A percentile compares a stretch with the other conserved stretches of the same genome.
phyloP scores from a whole-genome alignment of 2,329 filamentous ascomycete species.

The Talaromyces amestolkiae region DNA sequence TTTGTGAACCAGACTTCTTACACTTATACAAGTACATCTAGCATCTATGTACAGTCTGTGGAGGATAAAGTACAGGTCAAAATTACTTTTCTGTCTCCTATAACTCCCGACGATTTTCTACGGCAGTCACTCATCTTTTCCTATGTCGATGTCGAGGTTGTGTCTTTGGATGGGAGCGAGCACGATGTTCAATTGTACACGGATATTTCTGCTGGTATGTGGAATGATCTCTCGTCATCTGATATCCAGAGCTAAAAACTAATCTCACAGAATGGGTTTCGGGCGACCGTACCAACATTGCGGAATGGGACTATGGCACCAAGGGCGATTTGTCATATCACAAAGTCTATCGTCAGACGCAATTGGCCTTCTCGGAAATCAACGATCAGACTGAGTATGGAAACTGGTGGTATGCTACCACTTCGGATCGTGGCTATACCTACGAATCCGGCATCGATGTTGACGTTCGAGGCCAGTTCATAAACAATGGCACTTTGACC shows the following conservation, averaged over 20 bases:
- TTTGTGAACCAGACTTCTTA: constrained; percentile 59
- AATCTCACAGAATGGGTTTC: constrained; percentile 64
- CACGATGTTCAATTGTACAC: constrained; percentile 70
- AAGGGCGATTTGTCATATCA: constrained; percentile 61
- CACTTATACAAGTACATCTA: constrained; percentile 70
- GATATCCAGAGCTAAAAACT: not conserved
- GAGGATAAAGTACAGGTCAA: constrained; percentile 61
- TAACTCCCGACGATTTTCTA: constrained; percentile 64
- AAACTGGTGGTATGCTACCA: constrained; percentile 54
- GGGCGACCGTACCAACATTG: constrained; percentile 55
- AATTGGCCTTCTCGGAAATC: constrained; percentile 48
- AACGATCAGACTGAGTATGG: constrained; percentile 54
- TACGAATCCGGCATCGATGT: constrained; percentile 49
- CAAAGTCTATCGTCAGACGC: constrained; percentile 50
- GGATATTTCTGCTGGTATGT: constrained; percentile 65
- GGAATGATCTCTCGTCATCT: constrained; percentile 25
- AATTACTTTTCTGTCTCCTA: constrained; percentile 68
- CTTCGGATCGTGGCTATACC: constrained; percentile 40
- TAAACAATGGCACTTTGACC: constrained; percentile 42
- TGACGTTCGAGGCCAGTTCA: constrained; percentile 50
- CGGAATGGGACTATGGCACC: constrained; percentile 61
- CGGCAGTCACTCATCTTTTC: constrained; percentile 69
- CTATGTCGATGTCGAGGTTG: constrained; percentile 64
- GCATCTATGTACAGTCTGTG: constrained; percentile 66
- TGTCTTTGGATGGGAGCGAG: constrained; percentile 58